Evolutionary conservation across 805 yeast species (phyloP), one percentile per base, ranked within the genome.

Genomic region (Schwanniomyces vanrijiae): DNA sequence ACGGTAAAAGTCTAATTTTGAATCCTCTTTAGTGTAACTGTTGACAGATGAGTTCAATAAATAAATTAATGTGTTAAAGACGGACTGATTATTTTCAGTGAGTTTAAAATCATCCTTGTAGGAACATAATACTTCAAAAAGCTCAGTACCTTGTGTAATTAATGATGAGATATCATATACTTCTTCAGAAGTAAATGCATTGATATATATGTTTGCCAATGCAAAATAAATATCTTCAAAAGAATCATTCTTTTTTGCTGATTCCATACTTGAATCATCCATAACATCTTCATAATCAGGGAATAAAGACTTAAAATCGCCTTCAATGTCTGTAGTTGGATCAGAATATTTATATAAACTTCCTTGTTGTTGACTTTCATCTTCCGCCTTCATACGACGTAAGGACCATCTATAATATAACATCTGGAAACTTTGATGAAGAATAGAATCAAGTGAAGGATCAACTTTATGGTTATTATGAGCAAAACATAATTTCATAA

Each of bases 321-420:
- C 82, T 52, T 90, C 97, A 3, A 80, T 78, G 47, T 87, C 90
- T 14, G 75, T 77, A 2, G 80, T 79, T 2, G 81, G 79, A 51
- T 84, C 90, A 22, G 76, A 66, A 56, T 78, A 86, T 59, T 78
- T 86, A 68, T 80, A 91, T 33, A 89, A 70, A 14, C 85, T 82
- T 0, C 81, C 79, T 37, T 81, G 78, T 44, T 78, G 78, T 2
- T 81, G 78, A 14, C 75, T 82, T 35, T 78, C 79, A 54, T 88
- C 84, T 53, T 87, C 89, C 42, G 76, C 71, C 51, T 83, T 82
- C 62, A 86, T 67, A 47, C 85, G 72, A 52, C 94, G 79, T 46
- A 87, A 66, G 0, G 92, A 78, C 97, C 97, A 92, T 57, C 92
- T 75, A 56, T 84, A 84, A 65, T 88, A 88, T 18, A 90, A 58